Percentiles rank a stretch among this genome's conserved stretches.
Conservation (phyloP, 345 rosid species). For the Ailanthus altissimus region DNA sequence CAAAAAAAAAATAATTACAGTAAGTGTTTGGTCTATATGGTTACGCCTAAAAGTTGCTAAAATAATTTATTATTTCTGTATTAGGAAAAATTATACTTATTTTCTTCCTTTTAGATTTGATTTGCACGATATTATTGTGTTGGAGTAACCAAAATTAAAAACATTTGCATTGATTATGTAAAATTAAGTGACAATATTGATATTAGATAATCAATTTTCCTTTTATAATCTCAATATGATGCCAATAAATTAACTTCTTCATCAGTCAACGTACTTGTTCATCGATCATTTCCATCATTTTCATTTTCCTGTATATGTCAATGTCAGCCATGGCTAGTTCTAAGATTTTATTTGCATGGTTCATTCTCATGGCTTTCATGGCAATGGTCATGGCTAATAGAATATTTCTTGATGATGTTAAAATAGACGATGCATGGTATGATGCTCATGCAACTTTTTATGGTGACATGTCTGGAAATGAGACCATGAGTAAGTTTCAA, state of each 20-base stretch:
- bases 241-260: not conserved
- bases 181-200: not conserved
- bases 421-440: constrained; percentile 23
- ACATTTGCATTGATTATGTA: not conserved
- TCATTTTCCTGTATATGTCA: not conserved
- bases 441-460: constrained; percentile 56
- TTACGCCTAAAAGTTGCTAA: too few relatives aligned
- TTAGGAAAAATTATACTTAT: not conserved
- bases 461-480: constrained; percentile 44
- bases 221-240: not conserved
- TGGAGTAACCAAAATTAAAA: not conserved
- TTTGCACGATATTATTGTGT: not conserved
- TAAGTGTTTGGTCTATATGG: too few relatives aligned
- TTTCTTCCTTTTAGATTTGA: not conserved
- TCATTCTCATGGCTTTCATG: not conserved
- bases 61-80: too few relatives aligned
- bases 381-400: not conserved
- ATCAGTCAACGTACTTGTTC: too few relatives aligned
- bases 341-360: not conserved
- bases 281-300: too few relatives aligned
- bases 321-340: constrained; percentile 12
- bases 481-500: constrained; percentile 47
- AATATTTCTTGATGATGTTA: not conserved
- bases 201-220: not conserved
- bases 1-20: too few relatives aligned